phyloP scores from a whole-genome alignment of 768 basidiomycete species.

The Tephrocybe sp. region DNA sequence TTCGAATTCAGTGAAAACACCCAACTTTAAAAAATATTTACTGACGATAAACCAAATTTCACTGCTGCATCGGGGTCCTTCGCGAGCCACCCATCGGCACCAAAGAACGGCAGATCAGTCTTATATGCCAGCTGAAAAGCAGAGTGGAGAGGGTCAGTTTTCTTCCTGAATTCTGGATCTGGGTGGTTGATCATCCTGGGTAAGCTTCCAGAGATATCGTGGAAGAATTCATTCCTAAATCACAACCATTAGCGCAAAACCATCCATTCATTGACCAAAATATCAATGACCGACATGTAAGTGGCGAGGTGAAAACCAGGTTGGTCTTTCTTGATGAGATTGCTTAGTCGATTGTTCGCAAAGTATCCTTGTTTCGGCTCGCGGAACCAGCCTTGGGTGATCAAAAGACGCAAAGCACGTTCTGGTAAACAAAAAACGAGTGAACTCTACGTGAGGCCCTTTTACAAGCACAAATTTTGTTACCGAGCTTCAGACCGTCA shows the following conservation, averaged over 20 bases:
- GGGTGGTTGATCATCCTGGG: constrained; percentile 33
- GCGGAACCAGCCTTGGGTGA: constrained; percentile 37
- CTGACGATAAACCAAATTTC: constrained; percentile 34
- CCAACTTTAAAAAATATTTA: not conserved
- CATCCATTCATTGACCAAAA: not conserved
- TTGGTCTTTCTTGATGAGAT: constrained; percentile 32
- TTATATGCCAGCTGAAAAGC: constrained; percentile 38
- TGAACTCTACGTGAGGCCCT: not conserved
- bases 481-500: constrained; percentile 33
- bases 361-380: constrained; percentile 35
- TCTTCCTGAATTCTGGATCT: constrained; percentile 31
- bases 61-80: constrained; percentile 34
- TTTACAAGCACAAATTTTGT: not conserved
- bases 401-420: constrained; percentile 31
- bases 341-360: constrained; percentile 35
- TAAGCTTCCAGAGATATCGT: constrained; percentile 30
- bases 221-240: constrained; percentile 32
- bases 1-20: constrained; percentile 1
- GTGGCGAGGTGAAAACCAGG: constrained; percentile 35
- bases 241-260: not conserved
- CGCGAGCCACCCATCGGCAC: constrained; percentile 33
- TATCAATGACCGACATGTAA: constrained; percentile 33
- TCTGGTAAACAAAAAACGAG: constrained; percentile 19
- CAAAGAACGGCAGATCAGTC: constrained; percentile 34
- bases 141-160: constrained; percentile 32